Evolutionary conservation across 2,329 filamentous ascomycete species (phyloP), one percentile per base, ranked within the genome.

Genomic region (Thielaviopsis punctulata): DNA sequence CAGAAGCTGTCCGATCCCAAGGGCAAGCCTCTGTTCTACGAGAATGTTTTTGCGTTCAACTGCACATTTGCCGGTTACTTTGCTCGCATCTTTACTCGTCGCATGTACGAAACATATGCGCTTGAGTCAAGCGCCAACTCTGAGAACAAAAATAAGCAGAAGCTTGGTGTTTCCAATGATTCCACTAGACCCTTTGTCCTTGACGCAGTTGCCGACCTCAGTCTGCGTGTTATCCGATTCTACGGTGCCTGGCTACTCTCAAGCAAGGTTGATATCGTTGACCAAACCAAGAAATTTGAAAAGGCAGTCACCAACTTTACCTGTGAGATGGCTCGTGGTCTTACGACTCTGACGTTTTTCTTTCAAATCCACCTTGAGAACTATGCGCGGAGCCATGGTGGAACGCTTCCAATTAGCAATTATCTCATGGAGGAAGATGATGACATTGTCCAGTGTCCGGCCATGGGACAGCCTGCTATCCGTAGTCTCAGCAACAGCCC

Each of bases 1-100:
- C 68, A 76, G 22, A 55, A 55, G 23, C 46, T 77, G 75, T 58
- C 72, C 81, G 56, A 69, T 72, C 44, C 48, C n/a, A 41, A 46
- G 21, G 39, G 22, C 10, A 54, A 51, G 39, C 39, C 49, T n/a
- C 45, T 54, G 2, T 54, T 54, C 24, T 51, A 48, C n/a, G 44
- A 54, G 27, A 44, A 54, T 19, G 45, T 47, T 13, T 36, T 43
- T 22, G 43, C 48, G 7, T 54, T 54, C 12, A 54, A 50, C 25
- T 51, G 45, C 15, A 49, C 24, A n/a, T 54, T 54, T 43, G 52
- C 52, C 9, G 39, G 52, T 5, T 51, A 54, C 15, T 54, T 54
- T 45, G 48, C 49, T 23, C 36, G 49, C 24, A 33, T 22, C 1
- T 54, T 54, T 22, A 51, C 52, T 45, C 48, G 36, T 2, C 52